Base-by-base conservation (phyloP, 73 alveolate genomes). In the Paramecium biaurelia region DNA sequence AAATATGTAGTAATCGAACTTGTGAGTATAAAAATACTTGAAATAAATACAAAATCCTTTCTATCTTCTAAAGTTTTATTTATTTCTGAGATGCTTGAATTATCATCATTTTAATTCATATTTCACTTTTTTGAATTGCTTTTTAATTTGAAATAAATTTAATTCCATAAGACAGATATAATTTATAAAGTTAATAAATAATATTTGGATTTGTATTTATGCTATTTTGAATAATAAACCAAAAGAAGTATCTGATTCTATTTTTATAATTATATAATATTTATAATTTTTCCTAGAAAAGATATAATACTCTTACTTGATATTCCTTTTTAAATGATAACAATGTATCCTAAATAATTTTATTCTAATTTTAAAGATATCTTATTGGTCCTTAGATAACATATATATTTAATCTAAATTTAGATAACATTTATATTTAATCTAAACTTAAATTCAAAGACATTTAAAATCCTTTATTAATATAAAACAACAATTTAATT, bases 21-120 rank as follows among this genome's bases (percentile, higher is more conserved):
- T 30, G 84, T 63, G 10, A 63, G 26, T 26, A 63, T 26, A n/a
- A 63, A 63, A 63, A 63, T 63, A 41, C 41, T 30, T 63, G 84
- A 63, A 12, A 63, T 26, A 32, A 63, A 32, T 26, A 63, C 41
- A 24, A 63, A 63, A 63, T 63, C 84, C 26, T 63, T 63, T 63
- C 84, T 26, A 63, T 63, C 84, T 63, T 63, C 84, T 30, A 63
- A 5, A 30, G 84, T 63, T 63, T 63, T 63, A 26, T 63, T 63
- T 3, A 63, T 8, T 9, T 23, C 84, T 11, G 84, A 63, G 10
- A 32, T 26, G 9, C 45, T 26, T 14, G 84, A 63, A 63, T 63
- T 63, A 14, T 63, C 84, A 30, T 63, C 84, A 32, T 32, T 63
- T 12, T 30, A 30, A 32, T 34, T 63, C 84, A 63, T 63, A 63